Base-by-base conservation (phyloP, 352 stramenopile genomes). In the Pythium inflatum region DNA sequence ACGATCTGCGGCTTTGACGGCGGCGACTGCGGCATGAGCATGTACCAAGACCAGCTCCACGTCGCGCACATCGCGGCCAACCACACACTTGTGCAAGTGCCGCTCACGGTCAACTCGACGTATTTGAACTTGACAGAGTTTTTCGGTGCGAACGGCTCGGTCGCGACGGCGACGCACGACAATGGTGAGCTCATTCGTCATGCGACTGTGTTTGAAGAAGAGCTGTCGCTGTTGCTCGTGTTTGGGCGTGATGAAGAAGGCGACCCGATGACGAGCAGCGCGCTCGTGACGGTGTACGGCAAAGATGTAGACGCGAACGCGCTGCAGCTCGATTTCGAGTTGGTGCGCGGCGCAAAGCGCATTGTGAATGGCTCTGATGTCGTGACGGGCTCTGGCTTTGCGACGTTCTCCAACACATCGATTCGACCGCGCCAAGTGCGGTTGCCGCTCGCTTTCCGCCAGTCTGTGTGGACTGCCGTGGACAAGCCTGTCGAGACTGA, bases 1-100 rank as follows among this genome's bases (percentile, higher is more conserved):
- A 89, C 79, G 24, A 80, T 80, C 18, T 97, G 90, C 66, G 90
- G 83, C 28, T 97, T 90, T 75, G 90, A 97, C 66, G 83, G 75
- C 51, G 89, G 88, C 18, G 90, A 97, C 59, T 96, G 90, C 59
- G 77, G 76, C 63, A 76, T 78, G 11, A 40, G 72, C 20, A 56
- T 77, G 61, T 79, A 80, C 20, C 22, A 75, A 18, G 45, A 68
- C 38, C 61, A 83, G 1, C 67, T 96, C 27, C 77, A 69, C 58
- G 81, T 83, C 7, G 78, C 82, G 0, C 68, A 86, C 16, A 27
- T 93, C 1, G 34, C 34, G 1, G 20, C 38, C n/a, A 92, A 92
- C 48, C 63, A 90, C 30, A 88, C 87, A 20, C 65, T 94, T 0
- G 76, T 94, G 27, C 75, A 89, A 12, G 81, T 95, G 45, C 81